phyloP scores from a whole-genome alignment of 163 green algal genomes.

The Scenedesmus sp. region DNA sequence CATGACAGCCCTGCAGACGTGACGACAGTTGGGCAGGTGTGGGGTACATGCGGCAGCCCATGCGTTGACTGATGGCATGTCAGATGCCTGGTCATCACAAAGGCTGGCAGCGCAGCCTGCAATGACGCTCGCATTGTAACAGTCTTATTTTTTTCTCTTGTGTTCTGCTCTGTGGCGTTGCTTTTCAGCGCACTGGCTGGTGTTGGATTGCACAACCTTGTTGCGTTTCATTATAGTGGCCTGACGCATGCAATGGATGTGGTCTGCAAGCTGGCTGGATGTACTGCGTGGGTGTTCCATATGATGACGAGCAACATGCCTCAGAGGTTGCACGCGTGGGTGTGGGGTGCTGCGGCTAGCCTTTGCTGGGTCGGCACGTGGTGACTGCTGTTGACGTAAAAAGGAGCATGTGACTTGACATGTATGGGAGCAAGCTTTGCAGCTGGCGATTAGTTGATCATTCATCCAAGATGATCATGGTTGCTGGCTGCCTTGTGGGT shows the following conservation, averaged over 20 bases:
- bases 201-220: neutral
- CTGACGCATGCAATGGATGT: neutral
- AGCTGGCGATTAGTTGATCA: neutral
- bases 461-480: too few relatives aligned
- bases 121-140: neutral
- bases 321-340: neutral
- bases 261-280: neutral
- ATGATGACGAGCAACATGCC: neutral
- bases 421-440: neutral
- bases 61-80: neutral
- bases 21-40: neutral
- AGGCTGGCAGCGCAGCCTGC: neutral
- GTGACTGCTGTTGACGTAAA: neutral
- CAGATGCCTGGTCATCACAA: neutral
- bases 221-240: neutral
- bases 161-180: neutral
- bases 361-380: neutral
- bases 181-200: neutral
- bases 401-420: neutral
- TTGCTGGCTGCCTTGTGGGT: neutral
- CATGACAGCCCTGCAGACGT: neutral
- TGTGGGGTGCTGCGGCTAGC: neutral
- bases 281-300: neutral
- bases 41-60: neutral
- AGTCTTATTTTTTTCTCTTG: neutral